Evolutionary conservation across 2,329 filamentous ascomycete species (phyloP).

Genomic region (Eutypa lata): DNA sequence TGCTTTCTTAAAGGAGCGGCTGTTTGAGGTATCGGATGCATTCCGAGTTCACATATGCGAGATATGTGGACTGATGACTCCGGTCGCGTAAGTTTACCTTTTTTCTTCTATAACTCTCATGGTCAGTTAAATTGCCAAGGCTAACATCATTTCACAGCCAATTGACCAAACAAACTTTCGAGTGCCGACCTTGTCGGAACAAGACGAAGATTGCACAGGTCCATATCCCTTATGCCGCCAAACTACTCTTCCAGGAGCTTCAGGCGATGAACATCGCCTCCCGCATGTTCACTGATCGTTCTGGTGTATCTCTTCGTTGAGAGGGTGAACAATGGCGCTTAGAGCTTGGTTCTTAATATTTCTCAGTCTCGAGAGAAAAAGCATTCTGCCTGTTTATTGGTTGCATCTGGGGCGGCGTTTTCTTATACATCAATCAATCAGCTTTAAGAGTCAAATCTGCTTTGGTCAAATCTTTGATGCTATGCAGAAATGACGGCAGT

Average conservation of each 20-base stretch:
- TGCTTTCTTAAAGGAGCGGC: slow-evolving; percentile 92
- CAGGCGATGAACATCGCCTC: slow-evolving; percentile 98
- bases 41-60: slow-evolving; percentile 98
- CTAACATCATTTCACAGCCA: slow-evolving; percentile 57
- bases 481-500: background rate
- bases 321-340: background rate
- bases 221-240: slow-evolving; percentile 95
- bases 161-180: slow-evolving; percentile 91
- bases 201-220: slow-evolving; percentile 98
- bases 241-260: slow-evolving; percentile 96
- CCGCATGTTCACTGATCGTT: slow-evolving; percentile 90
- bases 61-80: slow-evolving; percentile 98
- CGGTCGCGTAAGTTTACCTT: slow-evolving; percentile 83
- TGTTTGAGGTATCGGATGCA: slow-evolving; percentile 96
- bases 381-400: background rate
- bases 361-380: background rate
- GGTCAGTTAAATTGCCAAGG: slow-evolving; percentile 2
- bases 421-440: background rate
- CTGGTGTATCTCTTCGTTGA: slow-evolving; percentile 69
- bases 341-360: background rate
- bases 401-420: background rate
- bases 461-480: background rate
- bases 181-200: slow-evolving; percentile 97
- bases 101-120: slow-evolving; percentile 4
- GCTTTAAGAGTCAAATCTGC: background rate